phyloP scores from a whole-genome alignment of 2,329 filamentous ascomycete species.

The Achaetomium macrosporum region DNA sequence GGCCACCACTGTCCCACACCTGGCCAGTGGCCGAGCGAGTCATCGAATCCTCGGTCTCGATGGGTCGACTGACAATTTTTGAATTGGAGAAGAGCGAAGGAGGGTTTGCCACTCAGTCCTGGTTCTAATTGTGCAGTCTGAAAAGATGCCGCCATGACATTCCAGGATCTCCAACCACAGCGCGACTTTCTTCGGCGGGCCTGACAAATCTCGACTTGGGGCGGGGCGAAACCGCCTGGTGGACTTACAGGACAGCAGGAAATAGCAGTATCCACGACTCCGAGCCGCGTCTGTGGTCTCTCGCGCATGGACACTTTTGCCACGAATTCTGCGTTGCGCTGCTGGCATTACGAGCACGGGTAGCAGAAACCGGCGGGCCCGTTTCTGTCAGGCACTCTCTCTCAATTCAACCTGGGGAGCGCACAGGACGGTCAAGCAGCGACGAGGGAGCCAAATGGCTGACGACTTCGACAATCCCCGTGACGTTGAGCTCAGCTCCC shows the following conservation, averaged over 20 bases:
- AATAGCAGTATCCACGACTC: neutral
- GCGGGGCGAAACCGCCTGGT: too few relatives aligned
- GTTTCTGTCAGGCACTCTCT: neutral
- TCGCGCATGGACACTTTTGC: neutral
- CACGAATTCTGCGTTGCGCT: neutral
- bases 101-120: constrained; percentile 1
- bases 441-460: constrained; percentile 13
- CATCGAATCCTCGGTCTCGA: constrained; percentile 8
- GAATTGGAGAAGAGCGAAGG: neutral
- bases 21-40: constrained; percentile 17
- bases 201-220: constrained; percentile 1
- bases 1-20: neutral
- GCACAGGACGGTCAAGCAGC: neutral
- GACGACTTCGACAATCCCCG: constrained; percentile 46
- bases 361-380: neutral
- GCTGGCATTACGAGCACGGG: neutral
- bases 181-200: neutral
- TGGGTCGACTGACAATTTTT: neutral
- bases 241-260: neutral
- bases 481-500: constrained; percentile 52
- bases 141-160: constrained; percentile 10
- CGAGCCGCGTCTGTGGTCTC: neutral
- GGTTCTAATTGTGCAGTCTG: neutral
- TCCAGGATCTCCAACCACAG: neutral
- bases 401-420: neutral